Evolutionary conservation across 2,329 filamentous ascomycete species (phyloP).

Genomic region (Salinomyces thailandicus): DNA sequence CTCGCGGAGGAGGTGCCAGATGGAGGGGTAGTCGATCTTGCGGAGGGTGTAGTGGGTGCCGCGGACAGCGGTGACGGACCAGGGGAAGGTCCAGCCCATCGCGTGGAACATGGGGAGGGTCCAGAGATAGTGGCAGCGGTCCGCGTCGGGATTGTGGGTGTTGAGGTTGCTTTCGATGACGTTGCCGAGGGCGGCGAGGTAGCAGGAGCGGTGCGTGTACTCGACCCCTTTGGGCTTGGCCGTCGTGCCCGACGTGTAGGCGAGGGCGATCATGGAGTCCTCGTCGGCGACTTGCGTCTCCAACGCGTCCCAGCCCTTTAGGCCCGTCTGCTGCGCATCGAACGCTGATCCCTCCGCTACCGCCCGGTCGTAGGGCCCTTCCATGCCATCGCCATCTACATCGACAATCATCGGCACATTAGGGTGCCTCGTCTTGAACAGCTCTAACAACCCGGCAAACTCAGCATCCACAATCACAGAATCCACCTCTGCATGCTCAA

Average conservation of each 20-base stretch:
- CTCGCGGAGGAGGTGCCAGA: constrained; percentile 79
- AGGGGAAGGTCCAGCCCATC: constrained; percentile 39
- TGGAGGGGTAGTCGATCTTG: constrained; percentile 88
- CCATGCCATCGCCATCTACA: constrained; percentile 67
- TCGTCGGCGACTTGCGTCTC: constrained; percentile 62
- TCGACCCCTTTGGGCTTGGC: constrained; percentile 86
- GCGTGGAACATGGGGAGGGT: constrained; percentile 79
- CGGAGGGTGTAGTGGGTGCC: constrained; percentile 92
- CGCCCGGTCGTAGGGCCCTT: constrained; percentile 72
- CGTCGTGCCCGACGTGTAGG: constrained; percentile 91
- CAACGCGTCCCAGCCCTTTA: constrained; percentile 66
- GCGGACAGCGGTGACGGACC: constrained; percentile 78
- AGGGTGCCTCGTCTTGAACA: constrained; percentile 52
- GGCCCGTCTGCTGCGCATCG: constrained; percentile 56
- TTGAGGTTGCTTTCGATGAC: constrained; percentile 83
- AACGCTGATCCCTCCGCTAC: constrained; percentile 68
- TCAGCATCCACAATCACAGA: constrained; percentile 79
- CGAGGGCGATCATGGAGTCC: constrained; percentile 71
- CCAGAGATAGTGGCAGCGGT: constrained; percentile 47
- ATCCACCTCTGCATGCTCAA: constrained; percentile 78
- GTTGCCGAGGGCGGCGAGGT: constrained; percentile 69
- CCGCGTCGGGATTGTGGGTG: constrained; percentile 15
- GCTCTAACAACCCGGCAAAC: constrained; percentile 58
- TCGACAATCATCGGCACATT: constrained; percentile 67
- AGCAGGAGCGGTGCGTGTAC: constrained; percentile 79